These are phyloP conservation scores for Marchantia polymorpha DNA, from an alignment of 225 moss, liverwort and hornwort species.

Conservation along the genomic window DNA sequence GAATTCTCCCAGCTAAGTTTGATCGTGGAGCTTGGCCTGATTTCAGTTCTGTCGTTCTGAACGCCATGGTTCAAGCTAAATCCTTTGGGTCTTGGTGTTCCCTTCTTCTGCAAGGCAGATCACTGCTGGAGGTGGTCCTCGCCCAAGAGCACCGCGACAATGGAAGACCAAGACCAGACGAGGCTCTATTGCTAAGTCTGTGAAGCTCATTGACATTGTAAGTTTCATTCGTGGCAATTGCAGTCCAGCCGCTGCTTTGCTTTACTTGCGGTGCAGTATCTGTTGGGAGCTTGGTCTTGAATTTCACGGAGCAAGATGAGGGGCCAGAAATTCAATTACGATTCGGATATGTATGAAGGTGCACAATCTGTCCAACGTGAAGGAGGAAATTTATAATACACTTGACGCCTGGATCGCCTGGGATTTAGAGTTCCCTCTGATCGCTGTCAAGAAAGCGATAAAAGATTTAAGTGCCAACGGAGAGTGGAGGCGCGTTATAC, in stretches of 20 bases:
- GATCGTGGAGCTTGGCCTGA: too few species aligned
- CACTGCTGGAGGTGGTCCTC: slow-evolving; percentile 78
- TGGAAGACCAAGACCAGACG: slow-evolving; percentile 79
- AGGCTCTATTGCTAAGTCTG: slow-evolving; percentile 71
- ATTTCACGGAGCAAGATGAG: not conserved
- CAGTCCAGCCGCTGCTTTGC: slow-evolving; percentile 4
- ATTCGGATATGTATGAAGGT: slow-evolving; percentile 24
- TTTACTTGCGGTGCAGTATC: not conserved
- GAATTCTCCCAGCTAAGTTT: too few species aligned
- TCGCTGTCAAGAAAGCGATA: slow-evolving; percentile 85
- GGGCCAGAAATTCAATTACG: not conserved
- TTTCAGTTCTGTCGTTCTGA: too few species aligned
- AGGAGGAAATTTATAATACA: slow-evolving; percentile 90
- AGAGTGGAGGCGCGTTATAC: slow-evolving; percentile 84
- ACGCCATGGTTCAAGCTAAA: not conserved
- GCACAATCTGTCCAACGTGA: slow-evolving; percentile 56
- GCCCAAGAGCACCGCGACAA: slow-evolving; percentile 66
- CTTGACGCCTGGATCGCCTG: slow-evolving; percentile 92
- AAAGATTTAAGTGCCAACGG: slow-evolving; percentile 42
- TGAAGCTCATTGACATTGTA: slow-evolving; percentile 66
- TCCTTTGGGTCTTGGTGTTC: not conserved
- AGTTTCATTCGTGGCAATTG: slow-evolving; percentile 18
- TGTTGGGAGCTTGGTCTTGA: not conserved
- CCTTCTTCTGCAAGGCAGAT: slow-evolving; percentile 44
- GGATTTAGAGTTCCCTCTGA: slow-evolving; percentile 93